Evolutionary conservation across 108 stramenopile genomes (phyloP).

Genomic region (Conticribra guillardii): DNA sequence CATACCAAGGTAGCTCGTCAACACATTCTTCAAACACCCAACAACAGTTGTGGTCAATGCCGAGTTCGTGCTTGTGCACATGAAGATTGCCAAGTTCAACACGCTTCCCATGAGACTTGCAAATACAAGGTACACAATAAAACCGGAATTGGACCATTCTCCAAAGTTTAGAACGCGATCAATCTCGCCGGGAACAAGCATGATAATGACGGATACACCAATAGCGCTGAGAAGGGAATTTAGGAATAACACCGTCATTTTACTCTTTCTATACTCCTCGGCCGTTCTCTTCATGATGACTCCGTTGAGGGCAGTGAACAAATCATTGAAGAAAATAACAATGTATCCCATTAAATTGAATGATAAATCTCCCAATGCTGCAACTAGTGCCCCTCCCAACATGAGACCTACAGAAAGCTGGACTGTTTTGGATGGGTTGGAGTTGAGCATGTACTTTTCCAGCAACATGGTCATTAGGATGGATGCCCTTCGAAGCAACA

Average conservation of each 20-base stretch:
- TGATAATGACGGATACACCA: constrained; percentile 30
- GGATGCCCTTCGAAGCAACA: constrained; percentile 65
- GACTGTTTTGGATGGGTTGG: constrained; percentile 43
- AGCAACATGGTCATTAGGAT: constrained; percentile 73
- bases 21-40: constrained; percentile 57
- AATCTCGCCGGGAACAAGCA: constrained; percentile 30
- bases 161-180: constrained; percentile 15
- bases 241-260: constrained; percentile 60
- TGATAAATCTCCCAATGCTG: constrained; percentile 64
- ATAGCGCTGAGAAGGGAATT: constrained; percentile 47
- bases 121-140: constrained; percentile 36
- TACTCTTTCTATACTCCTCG: constrained; percentile 48
- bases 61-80: constrained; percentile 70
- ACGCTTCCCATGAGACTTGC: constrained; percentile 54
- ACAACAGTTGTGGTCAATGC: constrained; percentile 78
- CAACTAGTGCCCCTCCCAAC: constrained; percentile 65
- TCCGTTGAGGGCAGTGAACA: constrained; percentile 70
- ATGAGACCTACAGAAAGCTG: constrained; percentile 61
- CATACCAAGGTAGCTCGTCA: constrained; percentile 57
- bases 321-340: constrained; percentile 63
- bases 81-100: constrained; percentile 71
- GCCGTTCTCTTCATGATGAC: constrained; percentile 63
- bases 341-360: constrained; percentile 65
- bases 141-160: constrained; percentile 30
- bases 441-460: constrained; percentile 58